Percentiles rank a stretch among this genome's conserved stretches.
Evolutionary conservation across 106 monocot genomes (phyloP).

Genomic region (Allium fistulosum): DNA sequence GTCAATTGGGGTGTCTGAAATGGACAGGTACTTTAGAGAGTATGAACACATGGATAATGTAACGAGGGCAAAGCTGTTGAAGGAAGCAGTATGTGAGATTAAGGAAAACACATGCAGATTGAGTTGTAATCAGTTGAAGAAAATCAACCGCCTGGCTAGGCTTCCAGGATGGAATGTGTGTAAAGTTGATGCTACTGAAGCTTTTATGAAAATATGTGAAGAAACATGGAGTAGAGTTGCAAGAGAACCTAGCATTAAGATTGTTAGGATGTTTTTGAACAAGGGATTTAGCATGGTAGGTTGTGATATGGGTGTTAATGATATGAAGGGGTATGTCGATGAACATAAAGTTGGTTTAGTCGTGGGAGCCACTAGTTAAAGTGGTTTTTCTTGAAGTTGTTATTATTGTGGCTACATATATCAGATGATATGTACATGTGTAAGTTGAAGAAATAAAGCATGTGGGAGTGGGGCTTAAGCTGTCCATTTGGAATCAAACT

Average conservation of each 20-base stretch:
- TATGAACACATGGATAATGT: conserved; percentile 10
- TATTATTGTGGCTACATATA: no score
- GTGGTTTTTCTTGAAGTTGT: no score
- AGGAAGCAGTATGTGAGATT: conserved; percentile 26
- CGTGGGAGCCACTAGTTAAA: no score
- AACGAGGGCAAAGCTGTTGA: conserved; percentile 9
- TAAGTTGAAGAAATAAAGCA: no score
- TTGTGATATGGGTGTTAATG: no score
- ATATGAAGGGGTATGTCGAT: no score
- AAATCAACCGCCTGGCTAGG: conserved; percentile 27
- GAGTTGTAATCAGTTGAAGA: conserved; percentile 25
- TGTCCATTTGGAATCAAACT: no score
- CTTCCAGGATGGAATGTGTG: conserved; percentile 25
- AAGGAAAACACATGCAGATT: conserved; percentile 50
- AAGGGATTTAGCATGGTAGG: neutral
- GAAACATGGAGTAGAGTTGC: conserved; percentile 28
- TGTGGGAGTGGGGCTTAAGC: no score
- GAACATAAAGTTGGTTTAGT: no score
- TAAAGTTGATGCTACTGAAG: conserved; percentile 39
- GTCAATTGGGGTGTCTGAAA: conserved; percentile 36
- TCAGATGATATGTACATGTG: no score
- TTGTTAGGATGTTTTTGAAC: neutral
- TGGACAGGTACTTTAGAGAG: conserved; percentile 25
- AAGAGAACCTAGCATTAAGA: conserved; percentile 14
- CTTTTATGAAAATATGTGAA: conserved; percentile 4